Base-by-base conservation (phyloP, 1,284 basidiomycete species). In the Coniferiporia weirii region DNA sequence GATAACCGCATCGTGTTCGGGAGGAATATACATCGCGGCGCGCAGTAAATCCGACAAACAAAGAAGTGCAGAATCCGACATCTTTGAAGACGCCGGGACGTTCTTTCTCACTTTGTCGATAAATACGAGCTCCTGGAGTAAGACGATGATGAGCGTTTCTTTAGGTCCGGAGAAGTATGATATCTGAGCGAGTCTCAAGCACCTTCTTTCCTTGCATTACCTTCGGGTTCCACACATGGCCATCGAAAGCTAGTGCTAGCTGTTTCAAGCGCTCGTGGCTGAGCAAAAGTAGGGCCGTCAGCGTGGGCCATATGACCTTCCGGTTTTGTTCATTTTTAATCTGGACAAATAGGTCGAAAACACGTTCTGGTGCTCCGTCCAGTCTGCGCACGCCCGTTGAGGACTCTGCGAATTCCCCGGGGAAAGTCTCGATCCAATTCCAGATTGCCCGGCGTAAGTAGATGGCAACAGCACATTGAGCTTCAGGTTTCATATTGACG, bases 381-480 rank as follows among this genome's bases (percentile, higher is more conserved):
- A 91, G 75, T 52, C 77, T 79, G 40, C 86, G 84, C 50, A 84
- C 78, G 12, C 78, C 75, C 7, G 81, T 77, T 45, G 93, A 79
- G 3, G 87, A 78, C 3, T 89, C 85, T 54, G 88, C 87, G 69
- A 87, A 97, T 68, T 98, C 93, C 10, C 78, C 73, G 0, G 93
- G 90, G 68, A 89, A 91, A 13, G 85, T 79, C 51, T 91, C 87
- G 52, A 97, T 88, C 93, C 93, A 98, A 61, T 91, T 92, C 93
- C 94, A 96, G 34, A 97, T 79, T 0, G 91, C 91, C 38, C 83
- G 80, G 13, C 93, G 84, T 36, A 98, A 77, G 17, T 88, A 85
- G 5, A 83, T 75, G 0, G 92, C 86, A 36, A 95, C 78, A 0
- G 88, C 84, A 3, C 82, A 73, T 66, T 93, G 91, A 0, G 87